Conservation (phyloP, 495 filamentous ascomycete genomes). For the Penicillium bovifimosum region DNA sequence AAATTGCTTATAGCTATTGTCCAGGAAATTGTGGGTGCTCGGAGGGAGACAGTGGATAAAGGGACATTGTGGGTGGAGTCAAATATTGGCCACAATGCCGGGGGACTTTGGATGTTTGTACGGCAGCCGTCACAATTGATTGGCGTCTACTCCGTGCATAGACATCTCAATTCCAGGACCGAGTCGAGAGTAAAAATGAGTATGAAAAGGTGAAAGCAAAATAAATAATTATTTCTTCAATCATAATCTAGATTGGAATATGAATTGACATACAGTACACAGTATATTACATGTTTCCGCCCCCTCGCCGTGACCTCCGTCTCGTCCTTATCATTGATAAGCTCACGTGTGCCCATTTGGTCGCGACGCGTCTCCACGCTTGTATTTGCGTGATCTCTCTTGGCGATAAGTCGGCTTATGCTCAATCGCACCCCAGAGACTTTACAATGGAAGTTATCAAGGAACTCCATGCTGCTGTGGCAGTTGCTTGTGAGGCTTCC, state of each 20-base stretch:
- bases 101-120: no score
- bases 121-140: no score
- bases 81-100: background rate
- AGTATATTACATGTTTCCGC: no score
- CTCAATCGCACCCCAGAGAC: background rate
- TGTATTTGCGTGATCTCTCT: background rate
- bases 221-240: no score
- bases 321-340: constrained; percentile 2
- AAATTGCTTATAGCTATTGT: background rate
- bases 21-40: background rate
- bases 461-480: constrained; percentile 30
- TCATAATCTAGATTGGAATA: no score
- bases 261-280: no score
- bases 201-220: no score
- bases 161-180: no score
- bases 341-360: constrained; percentile 1
- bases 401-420: background rate
- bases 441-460: constrained; percentile 36
- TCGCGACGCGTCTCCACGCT: constrained; percentile 6
- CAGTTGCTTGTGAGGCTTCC: constrained; percentile 24
- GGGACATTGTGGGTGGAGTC: background rate
- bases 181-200: no score
- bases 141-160: no score
- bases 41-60: background rate
- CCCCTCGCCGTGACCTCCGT: no score